These are phyloP conservation scores for Micromonas pusilla DNA, from an alignment of 139 green algal species.

Conservation along the genomic window DNA sequence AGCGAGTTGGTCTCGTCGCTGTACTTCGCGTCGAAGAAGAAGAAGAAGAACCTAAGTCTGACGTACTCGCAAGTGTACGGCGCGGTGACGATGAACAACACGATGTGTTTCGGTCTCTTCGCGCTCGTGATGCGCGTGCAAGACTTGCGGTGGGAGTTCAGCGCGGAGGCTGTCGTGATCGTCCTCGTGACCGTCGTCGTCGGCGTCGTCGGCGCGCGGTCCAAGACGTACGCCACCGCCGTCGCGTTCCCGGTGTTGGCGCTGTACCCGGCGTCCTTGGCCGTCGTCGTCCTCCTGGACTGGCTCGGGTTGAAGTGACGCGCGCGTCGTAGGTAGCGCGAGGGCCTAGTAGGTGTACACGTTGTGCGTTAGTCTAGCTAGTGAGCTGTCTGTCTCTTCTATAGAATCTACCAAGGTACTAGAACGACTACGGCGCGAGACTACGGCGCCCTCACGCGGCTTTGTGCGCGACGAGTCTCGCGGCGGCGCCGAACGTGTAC, in stretches of 20 bases:
- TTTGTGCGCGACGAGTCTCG: slow-evolving; percentile 8
- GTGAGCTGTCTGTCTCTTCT: too few species aligned
- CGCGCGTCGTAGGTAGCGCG: not conserved
- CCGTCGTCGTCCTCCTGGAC: not conserved
- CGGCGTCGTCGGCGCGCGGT: slow-evolving; percentile 30
- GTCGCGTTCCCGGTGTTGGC: slow-evolving; percentile 39
- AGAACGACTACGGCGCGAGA: too few species aligned
- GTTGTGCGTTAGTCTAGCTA: too few species aligned
- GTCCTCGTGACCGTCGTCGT: slow-evolving; percentile 42
- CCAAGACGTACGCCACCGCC: slow-evolving; percentile 39
- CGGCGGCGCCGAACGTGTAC: slow-evolving; percentile 19
- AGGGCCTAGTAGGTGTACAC: not conserved
- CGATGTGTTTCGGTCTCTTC: slow-evolving; percentile 60
- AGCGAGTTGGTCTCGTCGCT: slow-evolving; percentile 55
- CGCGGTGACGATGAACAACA: slow-evolving; percentile 66
- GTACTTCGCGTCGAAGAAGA: slow-evolving; percentile 50
- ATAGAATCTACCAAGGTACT: too few species aligned
- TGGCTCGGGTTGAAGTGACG: not conserved
- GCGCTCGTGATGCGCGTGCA: slow-evolving; percentile 50
- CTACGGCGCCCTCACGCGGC: too few species aligned
- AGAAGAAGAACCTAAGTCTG: slow-evolving; percentile 53
- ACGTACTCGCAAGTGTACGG: slow-evolving; percentile 61
- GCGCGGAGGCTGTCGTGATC: slow-evolving; percentile 43
- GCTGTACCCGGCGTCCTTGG: slow-evolving; percentile 1
- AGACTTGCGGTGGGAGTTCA: slow-evolving; percentile 51